Evolutionary conservation across 768 basidiomycete species (phyloP).

Genomic region (Boletus edulis): DNA sequence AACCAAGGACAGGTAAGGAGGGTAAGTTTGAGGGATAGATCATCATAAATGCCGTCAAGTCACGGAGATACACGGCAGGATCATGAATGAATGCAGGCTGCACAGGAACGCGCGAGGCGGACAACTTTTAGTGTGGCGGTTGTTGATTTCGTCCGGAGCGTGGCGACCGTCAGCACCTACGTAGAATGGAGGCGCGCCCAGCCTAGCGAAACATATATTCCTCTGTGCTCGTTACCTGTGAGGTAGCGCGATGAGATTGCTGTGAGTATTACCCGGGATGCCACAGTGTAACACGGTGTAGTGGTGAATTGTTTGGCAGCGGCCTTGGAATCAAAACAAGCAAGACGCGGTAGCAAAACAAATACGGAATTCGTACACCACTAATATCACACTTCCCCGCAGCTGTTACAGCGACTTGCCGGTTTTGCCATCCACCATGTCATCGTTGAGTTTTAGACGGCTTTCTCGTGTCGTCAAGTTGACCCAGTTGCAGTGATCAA

Average conservation of each 20-base stretch:
- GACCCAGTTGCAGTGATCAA: conserved; percentile 24
- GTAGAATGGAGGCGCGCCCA: background rate
- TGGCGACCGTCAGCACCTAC: background rate
- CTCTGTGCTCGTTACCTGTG: background rate
- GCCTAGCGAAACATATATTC: too few species aligned
- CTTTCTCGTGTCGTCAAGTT: conserved; percentile 9
- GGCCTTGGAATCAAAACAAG: conserved; percentile 29
- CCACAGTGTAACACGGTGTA: too few species aligned
- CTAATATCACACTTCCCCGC: background rate
- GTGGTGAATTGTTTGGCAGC: conserved; percentile 27
- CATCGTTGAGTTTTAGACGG: conserved; percentile 29
- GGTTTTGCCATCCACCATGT: conserved; percentile 14
- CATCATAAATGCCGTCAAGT: background rate
- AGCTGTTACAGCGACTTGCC: background rate
- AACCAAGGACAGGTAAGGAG: too few species aligned
- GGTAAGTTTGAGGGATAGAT: background rate
- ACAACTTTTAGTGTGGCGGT: conserved; percentile 1
- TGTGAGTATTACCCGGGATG: background rate
- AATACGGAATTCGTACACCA: background rate
- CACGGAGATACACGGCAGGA: background rate
- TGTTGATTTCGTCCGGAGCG: background rate
- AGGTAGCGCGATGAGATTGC: too few species aligned
- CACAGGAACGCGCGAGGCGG: background rate
- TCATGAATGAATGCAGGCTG: background rate
- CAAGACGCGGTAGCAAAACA: background rate